Conservation (phyloP, 164 flowering plant genomes). For the Euptelea pleiosperma region DNA sequence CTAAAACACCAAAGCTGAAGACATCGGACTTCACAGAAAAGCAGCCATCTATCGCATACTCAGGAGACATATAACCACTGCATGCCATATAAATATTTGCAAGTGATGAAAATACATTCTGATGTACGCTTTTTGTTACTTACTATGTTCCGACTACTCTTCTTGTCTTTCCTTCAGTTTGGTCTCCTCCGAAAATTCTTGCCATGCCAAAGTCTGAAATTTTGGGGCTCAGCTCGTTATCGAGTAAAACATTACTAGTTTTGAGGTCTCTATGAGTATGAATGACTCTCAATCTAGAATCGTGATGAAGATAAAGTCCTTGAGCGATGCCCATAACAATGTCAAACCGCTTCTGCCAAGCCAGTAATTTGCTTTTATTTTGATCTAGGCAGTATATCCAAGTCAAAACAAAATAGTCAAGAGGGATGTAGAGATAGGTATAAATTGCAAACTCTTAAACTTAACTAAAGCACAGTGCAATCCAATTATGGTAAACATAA, state of each 20-base stretch:
- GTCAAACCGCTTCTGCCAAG: slow-evolving; percentile 4
- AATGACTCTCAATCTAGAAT: slow-evolving; percentile 16
- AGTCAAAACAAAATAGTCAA: background rate
- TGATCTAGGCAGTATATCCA: slow-evolving; percentile 8
- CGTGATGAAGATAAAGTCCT: slow-evolving; percentile 21
- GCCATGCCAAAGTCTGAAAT: slow-evolving; percentile 19
- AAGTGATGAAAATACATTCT: background rate
- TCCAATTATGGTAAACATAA: background rate
- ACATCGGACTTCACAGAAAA: slow-evolving; percentile 18
- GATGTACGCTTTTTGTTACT: background rate
- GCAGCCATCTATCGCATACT: slow-evolving; percentile 16
- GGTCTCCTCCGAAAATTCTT: slow-evolving; percentile 13
- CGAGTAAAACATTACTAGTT: slow-evolving; percentile 14
- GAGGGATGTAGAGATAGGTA: too few relatives aligned
- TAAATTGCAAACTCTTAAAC: too few relatives aligned
- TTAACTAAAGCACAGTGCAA: too few relatives aligned
- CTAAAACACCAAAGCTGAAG: slow-evolving; percentile 15
- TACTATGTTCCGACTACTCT: slow-evolving; percentile 20
- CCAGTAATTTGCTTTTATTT: background rate
- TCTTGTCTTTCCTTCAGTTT: slow-evolving; percentile 12
- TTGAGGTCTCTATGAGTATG: slow-evolving; percentile 19
- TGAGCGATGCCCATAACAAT: slow-evolving; percentile 16
- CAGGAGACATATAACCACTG: slow-evolving; percentile 18
- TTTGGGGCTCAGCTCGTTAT: slow-evolving; percentile 12
- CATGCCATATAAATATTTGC: too few relatives aligned